Evolutionary conservation across 306 rosid genomes (phyloP).

Genomic region (Pachyrhizus erosus): DNA sequence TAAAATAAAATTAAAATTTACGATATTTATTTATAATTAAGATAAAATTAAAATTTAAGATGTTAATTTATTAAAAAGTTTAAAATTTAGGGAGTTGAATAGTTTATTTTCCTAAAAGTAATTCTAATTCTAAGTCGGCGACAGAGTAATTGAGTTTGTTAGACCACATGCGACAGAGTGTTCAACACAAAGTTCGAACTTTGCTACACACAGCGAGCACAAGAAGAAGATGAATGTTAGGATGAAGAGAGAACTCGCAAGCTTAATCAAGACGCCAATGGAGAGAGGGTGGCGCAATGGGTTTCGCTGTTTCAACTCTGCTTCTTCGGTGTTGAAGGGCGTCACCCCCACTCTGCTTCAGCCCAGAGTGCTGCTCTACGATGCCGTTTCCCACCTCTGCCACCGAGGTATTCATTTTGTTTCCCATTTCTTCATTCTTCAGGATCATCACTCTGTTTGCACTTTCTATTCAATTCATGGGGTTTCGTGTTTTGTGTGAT

Average conservation of each 20-base stretch:
- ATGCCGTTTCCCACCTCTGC: slow-evolving; percentile 82
- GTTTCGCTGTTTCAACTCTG: slow-evolving; percentile 35
- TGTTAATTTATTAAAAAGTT: too few species aligned
- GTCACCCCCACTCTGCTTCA: slow-evolving; percentile 59
- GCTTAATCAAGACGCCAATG: slow-evolving; percentile 31
- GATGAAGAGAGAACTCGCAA: slow-evolving; percentile 38
- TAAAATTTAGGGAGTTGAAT: too few species aligned
- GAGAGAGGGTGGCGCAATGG: slow-evolving; percentile 29
- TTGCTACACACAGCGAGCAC: neutral
- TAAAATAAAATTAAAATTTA: too few species aligned
- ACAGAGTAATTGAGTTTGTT: neutral
- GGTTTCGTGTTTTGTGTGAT: neutral
- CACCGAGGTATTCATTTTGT: slow-evolving; percentile 60
- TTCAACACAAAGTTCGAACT: neutral
- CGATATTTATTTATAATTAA: too few species aligned
- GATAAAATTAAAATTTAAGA: too few species aligned
- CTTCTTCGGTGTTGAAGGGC: slow-evolving; percentile 27
- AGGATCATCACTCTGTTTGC: neutral
- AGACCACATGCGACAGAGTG: neutral
- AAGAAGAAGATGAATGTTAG: slow-evolving; percentile 12
- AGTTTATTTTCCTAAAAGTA: too few species aligned
- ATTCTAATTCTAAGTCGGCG: neutral
- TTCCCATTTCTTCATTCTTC: neutral
- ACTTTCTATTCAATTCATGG: neutral
- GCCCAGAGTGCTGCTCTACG: slow-evolving; percentile 78